Evolutionary conservation across 352 stramenopile genomes (phyloP).

Genomic region (Ophiocytium majus): DNA sequence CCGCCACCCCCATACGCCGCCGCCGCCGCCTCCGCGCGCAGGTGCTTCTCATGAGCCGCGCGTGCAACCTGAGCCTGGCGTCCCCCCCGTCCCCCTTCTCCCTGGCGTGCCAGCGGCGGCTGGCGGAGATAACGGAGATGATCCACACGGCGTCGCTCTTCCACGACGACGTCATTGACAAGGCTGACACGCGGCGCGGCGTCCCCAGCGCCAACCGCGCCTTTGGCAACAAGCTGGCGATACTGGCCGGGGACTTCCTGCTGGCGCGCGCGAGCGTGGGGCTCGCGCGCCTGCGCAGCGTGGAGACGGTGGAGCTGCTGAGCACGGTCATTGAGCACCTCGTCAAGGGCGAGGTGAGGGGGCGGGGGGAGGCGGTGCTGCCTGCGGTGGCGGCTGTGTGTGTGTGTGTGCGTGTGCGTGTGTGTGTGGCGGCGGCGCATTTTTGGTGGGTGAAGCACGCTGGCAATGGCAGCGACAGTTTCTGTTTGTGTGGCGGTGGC

Average conservation of each 20-base stretch:
- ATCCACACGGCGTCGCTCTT: constrained; percentile 98
- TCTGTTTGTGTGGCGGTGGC: no score
- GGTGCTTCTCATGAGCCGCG: constrained; percentile 53
- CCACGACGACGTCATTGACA: constrained; percentile 98
- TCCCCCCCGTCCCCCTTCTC: constrained; percentile 6
- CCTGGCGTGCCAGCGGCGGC: constrained; percentile 62
- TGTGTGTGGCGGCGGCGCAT: no score
- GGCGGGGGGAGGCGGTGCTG: background rate
- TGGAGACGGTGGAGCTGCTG: constrained; percentile 95
- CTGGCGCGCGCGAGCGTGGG: constrained; percentile 90
- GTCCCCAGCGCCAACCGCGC: constrained; percentile 88
- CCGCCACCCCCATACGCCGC: background rate
- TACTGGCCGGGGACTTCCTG: constrained; percentile 92
- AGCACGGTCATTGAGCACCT: constrained; percentile 97
- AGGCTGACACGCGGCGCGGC: constrained; percentile 88
- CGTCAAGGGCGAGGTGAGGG: constrained; percentile 69
- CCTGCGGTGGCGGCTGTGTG: background rate
- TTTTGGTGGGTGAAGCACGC: no score
- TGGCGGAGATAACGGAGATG: constrained; percentile 91
- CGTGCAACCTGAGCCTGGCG: constrained; percentile 37
- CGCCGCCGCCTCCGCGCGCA: constrained; percentile 8
- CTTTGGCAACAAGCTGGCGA: constrained; percentile 97
- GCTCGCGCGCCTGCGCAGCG: constrained; percentile 85
- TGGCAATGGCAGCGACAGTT: no score
- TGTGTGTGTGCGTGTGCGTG: no score